Conservation (phyloP, 139 green algal genomes). For the Zygnema cylindricum region DNA sequence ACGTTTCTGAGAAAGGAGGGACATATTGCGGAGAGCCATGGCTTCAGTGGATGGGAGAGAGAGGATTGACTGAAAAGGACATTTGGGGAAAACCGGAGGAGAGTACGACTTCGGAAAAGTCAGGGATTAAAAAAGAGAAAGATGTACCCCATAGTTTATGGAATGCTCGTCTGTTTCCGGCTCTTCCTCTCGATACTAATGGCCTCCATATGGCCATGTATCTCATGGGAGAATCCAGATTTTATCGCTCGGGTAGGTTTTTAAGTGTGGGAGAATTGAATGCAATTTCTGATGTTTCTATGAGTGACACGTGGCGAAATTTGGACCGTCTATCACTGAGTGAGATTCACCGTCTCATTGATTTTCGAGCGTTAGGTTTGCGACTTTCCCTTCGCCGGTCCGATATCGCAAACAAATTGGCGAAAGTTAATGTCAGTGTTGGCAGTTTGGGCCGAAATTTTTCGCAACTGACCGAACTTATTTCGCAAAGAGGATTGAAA, state of each 20-base stretch:
- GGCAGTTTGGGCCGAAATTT: constrained; percentile 32
- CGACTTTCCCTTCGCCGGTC: neutral
- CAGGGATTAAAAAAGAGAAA: neutral
- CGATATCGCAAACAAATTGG: constrained; percentile 13
- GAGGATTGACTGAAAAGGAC: constrained; percentile 13
- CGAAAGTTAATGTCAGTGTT: neutral
- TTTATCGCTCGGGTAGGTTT: too few relatives aligned
- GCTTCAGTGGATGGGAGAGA: constrained; percentile 12
- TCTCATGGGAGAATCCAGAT: constrained; percentile 31
- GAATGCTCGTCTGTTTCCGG: constrained; percentile 40
- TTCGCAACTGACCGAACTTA: constrained; percentile 19
- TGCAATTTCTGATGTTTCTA: too few relatives aligned
- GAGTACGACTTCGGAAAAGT: neutral
- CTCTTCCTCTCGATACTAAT: neutral
- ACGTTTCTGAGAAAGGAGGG: constrained; percentile 11
- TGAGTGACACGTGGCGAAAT: constrained; percentile 37
- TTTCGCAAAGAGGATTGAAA: constrained; percentile 23
- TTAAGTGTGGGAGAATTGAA: too few relatives aligned
- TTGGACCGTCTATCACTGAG: constrained; percentile 24
- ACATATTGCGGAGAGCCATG: constrained; percentile 51
- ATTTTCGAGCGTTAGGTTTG: constrained; percentile 26
- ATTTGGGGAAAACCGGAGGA: too few relatives aligned
- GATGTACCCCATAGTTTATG: constrained; percentile 38
- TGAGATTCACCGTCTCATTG: constrained; percentile 36
- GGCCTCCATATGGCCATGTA: constrained; percentile 32